These are phyloP conservation scores for Pseudoscleropodium purum DNA, from an alignment of 225 moss, liverwort and hornwort species.

Conservation along the genomic window DNA sequence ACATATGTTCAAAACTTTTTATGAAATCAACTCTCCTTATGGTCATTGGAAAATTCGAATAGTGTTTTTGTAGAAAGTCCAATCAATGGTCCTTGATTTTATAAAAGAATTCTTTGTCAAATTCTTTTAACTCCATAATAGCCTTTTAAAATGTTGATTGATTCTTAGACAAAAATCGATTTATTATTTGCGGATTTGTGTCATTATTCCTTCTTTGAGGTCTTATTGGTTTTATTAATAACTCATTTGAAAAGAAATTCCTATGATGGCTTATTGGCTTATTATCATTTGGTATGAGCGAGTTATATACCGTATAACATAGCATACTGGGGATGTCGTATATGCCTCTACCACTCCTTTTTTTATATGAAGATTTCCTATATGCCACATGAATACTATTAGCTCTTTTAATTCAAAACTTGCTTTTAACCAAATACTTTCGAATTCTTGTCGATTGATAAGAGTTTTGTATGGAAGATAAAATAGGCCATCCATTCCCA, in stretches of 20 bases:
- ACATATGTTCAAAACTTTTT: background rate
- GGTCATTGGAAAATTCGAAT: background rate
- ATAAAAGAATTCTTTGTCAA: background rate
- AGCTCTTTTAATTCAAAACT: too few relatives aligned
- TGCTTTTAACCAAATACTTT: too few relatives aligned
- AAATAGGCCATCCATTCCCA: too few relatives aligned
- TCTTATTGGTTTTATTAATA: background rate
- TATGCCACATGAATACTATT: too few relatives aligned
- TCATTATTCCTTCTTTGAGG: background rate
- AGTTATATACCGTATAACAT: background rate
- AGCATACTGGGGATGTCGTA: background rate
- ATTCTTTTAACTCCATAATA: background rate
- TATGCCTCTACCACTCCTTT: background rate
- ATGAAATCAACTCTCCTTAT: background rate
- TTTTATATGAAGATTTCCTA: too few relatives aligned
- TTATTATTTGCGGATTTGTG: background rate
- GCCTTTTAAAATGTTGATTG: background rate
- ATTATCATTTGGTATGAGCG: background rate
- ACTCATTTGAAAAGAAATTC: background rate
- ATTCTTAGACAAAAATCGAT: background rate
- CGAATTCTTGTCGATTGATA: too few relatives aligned
- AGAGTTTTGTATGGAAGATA: too few relatives aligned
- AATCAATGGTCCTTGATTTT: background rate
- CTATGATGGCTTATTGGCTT: background rate
- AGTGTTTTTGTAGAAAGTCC: accelerated